Conservation (phyloP, 2,329 filamentous ascomycete genomes). For the Myriangium duriaei region DNA sequence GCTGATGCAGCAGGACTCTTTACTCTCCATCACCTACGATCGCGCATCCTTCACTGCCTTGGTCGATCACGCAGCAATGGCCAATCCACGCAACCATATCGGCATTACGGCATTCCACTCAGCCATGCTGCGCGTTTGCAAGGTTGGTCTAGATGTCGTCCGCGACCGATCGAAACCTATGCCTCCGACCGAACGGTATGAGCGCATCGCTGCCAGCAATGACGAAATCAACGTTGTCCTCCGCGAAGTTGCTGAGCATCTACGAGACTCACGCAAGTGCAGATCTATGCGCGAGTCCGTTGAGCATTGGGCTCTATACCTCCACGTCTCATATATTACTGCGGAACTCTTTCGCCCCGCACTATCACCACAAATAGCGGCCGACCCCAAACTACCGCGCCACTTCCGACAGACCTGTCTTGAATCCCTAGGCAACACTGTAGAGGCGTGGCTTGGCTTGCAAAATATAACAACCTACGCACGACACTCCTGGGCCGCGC, state of each 20-base stretch:
- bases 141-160: slow-evolving; percentile 48
- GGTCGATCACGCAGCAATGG: slow-evolving; percentile 36
- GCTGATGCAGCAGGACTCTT: slow-evolving; percentile 51
- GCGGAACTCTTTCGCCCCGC: slow-evolving; percentile 51
- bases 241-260: slow-evolving; percentile 44
- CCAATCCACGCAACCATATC: slow-evolving; percentile 23
- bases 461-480: slow-evolving; percentile 37
- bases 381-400: slow-evolving; percentile 29
- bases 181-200: slow-evolving; percentile 39
- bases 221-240: slow-evolving; percentile 46
- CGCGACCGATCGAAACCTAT: slow-evolving; percentile 44
- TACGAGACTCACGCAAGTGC: slow-evolving; percentile 42
- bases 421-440: slow-evolving; percentile 40
- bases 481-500: slow-evolving; percentile 31
- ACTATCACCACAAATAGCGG: slow-evolving; percentile 39
- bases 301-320: slow-evolving; percentile 47
- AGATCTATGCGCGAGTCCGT: slow-evolving; percentile 40
- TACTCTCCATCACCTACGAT: slow-evolving; percentile 52
- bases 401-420: slow-evolving; percentile 43
- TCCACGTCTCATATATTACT: slow-evolving; percentile 50
- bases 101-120: slow-evolving; percentile 45
- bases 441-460: slow-evolving; percentile 49
- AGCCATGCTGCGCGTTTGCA: slow-evolving; percentile 43
- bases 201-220: slow-evolving; percentile 42
- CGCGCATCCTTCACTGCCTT: slow-evolving; percentile 43